Evolutionary conservation across 192 early-diverging fungal species (phyloP).

Genomic region (Phycomyces blakesleeanus): DNA sequence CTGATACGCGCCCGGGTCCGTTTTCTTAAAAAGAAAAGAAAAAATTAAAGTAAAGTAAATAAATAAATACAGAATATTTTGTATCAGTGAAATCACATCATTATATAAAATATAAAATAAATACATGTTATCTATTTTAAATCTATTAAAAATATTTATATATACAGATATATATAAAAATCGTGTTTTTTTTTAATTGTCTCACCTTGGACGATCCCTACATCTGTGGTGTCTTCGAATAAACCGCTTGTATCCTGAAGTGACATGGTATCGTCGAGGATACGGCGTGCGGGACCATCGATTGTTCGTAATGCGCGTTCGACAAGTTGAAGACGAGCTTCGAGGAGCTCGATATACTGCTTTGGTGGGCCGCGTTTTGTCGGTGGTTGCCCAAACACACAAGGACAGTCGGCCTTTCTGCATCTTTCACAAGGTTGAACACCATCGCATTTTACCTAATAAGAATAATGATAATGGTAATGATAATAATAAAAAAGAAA

Average conservation of each 20-base stretch:
- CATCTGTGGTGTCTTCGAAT: not conserved
- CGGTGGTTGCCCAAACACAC: constrained; percentile 30
- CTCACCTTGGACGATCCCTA: not conserved
- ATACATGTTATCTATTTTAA: too few relatives aligned
- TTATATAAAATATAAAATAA: too few relatives aligned
- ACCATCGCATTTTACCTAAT: constrained; percentile 39
- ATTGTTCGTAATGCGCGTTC: constrained; percentile 28
- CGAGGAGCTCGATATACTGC: constrained; percentile 38
- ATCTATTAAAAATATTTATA: too few relatives aligned
- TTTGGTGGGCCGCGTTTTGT: constrained; percentile 36
- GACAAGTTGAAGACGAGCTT: constrained; percentile 27
- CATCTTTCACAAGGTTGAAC: constrained; percentile 35
- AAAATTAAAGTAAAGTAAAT: not conserved
- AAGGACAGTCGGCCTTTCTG: constrained; percentile 18
- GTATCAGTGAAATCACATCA: too few relatives aligned
- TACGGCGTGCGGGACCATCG: constrained; percentile 13
- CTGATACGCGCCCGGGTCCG: not conserved
- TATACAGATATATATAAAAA: too few relatives aligned
- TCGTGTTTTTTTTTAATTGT: not conserved
- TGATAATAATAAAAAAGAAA: too few relatives aligned
- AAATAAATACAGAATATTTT: too few relatives aligned
- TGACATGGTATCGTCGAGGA: constrained; percentile 6
- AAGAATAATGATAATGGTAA: too few relatives aligned
- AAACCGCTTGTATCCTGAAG: not conserved
- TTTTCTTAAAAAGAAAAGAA: not conserved